Base-by-base conservation (phyloP, 106 monocot species). In the Gastrodia elata region DNA sequence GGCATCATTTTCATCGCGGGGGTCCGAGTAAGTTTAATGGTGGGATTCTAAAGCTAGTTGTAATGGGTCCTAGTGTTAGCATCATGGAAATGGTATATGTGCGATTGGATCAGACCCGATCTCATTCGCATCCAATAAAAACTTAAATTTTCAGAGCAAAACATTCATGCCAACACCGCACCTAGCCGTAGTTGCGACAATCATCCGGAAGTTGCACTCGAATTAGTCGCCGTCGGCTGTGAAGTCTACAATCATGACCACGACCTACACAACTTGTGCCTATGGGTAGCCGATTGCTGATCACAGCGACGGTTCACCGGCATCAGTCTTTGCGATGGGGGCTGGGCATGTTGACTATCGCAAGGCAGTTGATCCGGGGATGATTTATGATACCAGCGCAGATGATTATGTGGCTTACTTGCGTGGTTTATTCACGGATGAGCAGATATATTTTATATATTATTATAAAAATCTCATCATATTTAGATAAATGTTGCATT, bases 161-260 rank as follows among this genome's bases (percentile, higher is more conserved):
- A 80, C 80, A 8, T 80, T 74, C 22, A 80, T 80, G 80, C 52
- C 80, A 1, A 59, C 73, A 0, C 80, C 80, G 18, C 80, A 80
- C 40, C 74, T 74, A 3, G 25, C 74, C 1, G 80, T 68, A 3
- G 26, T 74, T 14, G 80, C 55, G 20, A 74, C 80, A 0, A 56
- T 74, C 16, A 57, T 80, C 33, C 68, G 74, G 69, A 56, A 37
- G 39, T 22, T 68, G 32, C 80, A 74, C 39, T 56, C 68, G 5
- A 69, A 80, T 39, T 80, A 74, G 80, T 74, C 80, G 1, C 43
- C 80, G 8, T 42, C 79, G 1, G 73, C 64, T 15, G 73, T 79
- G 73, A 61, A 73, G 20, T 79, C 79, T 0, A 73, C 79, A 0
- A 55, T 80, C 10, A 48, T 77, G 4, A 77, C 76, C 0, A 26